Conservation (phyloP, 2,329 filamentous ascomycete genomes). For the Colletotrichum chrysophilum region DNA sequence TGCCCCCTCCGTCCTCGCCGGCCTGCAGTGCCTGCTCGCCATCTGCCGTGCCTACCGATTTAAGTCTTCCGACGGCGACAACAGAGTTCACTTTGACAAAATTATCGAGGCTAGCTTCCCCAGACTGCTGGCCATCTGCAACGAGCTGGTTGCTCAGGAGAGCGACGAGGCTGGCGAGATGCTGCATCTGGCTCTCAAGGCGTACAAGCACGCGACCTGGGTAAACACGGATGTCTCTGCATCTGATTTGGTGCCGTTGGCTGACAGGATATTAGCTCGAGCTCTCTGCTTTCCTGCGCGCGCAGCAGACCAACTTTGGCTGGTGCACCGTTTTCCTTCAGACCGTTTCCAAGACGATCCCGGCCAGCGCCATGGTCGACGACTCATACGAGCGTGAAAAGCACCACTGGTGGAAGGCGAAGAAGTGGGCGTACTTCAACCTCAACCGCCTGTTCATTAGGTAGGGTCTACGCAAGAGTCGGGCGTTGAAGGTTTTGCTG, state of each 20-base stretch:
- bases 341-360: conserved; percentile 85
- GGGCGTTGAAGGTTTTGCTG: conserved; percentile 23
- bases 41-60: conserved; percentile 96
- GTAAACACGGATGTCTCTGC: conserved; percentile 45
- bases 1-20: conserved; percentile 85
- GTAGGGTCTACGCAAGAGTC: conserved; percentile 48
- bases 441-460: conserved; percentile 93
- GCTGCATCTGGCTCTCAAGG: conserved; percentile 92
- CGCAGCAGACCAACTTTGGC: conserved; percentile 83
- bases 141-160: conserved; percentile 86
- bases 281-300: conserved; percentile 77
- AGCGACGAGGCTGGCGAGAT: conserved; percentile 96
- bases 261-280: conserved; percentile 71
- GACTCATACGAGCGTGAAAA: conserved; percentile 84
- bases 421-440: conserved; percentile 99
- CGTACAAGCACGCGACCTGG: conserved; percentile 98
- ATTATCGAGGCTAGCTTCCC: conserved; percentile 94
- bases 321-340: conserved; percentile 97
- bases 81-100: conserved; percentile 86
- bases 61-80: conserved; percentile 79
- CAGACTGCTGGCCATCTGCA: conserved; percentile 83
- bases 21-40: conserved; percentile 90
- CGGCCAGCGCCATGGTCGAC: conserved; percentile 77
- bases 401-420: conserved; percentile 99
- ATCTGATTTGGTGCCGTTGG: neutral